phyloP scores from a whole-genome alignment of 176 grass and related monocot species.

The Pharus latifolius region DNA sequence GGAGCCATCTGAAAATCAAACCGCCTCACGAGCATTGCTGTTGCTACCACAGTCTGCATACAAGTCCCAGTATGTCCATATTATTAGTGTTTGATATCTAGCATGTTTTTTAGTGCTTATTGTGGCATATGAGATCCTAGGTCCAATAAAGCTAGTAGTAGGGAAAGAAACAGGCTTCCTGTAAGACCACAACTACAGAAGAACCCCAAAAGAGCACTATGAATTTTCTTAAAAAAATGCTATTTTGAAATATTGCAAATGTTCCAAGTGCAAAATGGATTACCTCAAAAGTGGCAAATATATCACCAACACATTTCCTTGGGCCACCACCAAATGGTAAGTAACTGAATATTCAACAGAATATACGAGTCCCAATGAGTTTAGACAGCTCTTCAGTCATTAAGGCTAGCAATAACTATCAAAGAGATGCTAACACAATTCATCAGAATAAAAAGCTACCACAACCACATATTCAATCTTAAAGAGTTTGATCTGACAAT shows the following conservation, averaged over 20 bases:
- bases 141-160: not conserved
- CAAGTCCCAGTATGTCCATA: not conserved
- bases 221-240: not conserved
- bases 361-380: not conserved
- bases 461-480: not conserved
- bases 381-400: not conserved
- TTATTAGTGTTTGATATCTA: not conserved
- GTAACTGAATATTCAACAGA: conserved; percentile 73
- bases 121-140: not conserved
- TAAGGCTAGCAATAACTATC: not conserved
- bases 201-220: not conserved
- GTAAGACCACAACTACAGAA: not conserved
- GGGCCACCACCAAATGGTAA: conserved; percentile 95
- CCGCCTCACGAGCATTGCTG: conserved; percentile 83
- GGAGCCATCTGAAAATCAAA: conserved; percentile 92
- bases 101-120: not conserved
- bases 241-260: not conserved
- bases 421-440: not conserved
- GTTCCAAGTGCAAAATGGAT: not conserved
- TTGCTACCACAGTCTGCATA: conserved; percentile 78
- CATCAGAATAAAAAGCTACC: not conserved
- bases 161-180: not conserved
- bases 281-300: conserved; percentile 99
- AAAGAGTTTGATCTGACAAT: not conserved
- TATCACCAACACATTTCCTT: conserved; percentile 95